These are phyloP conservation scores for Vigna radiata DNA, from an alignment of 306 rosid species.

Conservation along the genomic window DNA sequence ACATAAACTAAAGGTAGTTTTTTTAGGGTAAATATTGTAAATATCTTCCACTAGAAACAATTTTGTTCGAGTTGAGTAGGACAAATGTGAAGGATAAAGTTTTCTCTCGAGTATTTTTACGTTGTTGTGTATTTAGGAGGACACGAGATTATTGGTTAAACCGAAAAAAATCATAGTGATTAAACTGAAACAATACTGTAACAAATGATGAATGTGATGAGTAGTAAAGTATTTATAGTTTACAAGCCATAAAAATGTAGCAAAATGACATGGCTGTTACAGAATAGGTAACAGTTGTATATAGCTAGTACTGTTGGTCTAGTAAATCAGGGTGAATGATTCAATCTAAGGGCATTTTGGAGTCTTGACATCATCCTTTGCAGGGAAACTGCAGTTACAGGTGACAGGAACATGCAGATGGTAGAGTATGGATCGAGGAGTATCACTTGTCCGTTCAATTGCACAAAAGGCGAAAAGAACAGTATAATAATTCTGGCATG, in stretches of 20 bases:
- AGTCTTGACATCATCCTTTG: conserved; percentile 46
- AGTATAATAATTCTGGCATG: conserved; percentile 39
- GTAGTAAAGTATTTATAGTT: not conserved
- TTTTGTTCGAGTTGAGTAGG: not conserved
- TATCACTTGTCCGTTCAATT: conserved; percentile 35
- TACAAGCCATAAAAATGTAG: not conserved
- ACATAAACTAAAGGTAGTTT: not conserved
- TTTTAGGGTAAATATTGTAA: too few species aligned
- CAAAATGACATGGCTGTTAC: not conserved
- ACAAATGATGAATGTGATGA: not conserved
- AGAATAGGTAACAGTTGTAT: not conserved
- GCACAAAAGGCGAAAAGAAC: conserved; percentile 39
- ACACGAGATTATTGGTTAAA: not conserved
- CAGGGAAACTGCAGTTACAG: conserved; percentile 49
- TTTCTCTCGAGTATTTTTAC: not conserved
- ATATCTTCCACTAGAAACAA: not conserved
- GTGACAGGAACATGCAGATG: conserved; percentile 40
- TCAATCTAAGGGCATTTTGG: conserved; percentile 21
- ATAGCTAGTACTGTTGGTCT: not conserved
- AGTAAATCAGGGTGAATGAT: not conserved
- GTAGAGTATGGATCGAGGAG: conserved; percentile 18
- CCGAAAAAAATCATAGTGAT: not conserved
- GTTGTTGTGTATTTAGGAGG: not conserved
- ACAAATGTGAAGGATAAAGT: not conserved
- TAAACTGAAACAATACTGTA: not conserved